Evolutionary conservation across 352 stramenopile genomes (phyloP).

Genomic region (Plasmopara halstedii): DNA sequence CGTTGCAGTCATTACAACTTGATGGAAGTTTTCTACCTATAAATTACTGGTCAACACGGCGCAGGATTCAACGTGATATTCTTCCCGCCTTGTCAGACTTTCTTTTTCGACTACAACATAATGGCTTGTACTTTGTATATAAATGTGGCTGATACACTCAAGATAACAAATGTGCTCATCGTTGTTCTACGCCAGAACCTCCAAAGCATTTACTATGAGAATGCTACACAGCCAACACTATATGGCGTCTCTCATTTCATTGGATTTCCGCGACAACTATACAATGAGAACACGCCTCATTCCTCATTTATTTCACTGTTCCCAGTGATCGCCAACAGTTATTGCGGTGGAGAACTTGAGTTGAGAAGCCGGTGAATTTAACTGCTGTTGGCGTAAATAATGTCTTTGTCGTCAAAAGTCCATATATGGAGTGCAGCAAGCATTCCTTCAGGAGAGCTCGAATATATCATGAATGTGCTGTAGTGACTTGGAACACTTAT

Average conservation of each 20-base stretch:
- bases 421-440: too few species aligned
- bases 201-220: conserved; percentile 1
- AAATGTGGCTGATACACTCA: conserved; percentile 1
- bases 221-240: background rate
- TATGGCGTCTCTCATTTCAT: background rate
- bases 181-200: background rate
- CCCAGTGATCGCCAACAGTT: too few species aligned
- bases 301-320: background rate
- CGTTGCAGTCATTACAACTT: background rate
- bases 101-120: conserved; percentile 3
- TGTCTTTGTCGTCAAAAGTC: too few species aligned
- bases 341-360: too few species aligned
- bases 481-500: too few species aligned
- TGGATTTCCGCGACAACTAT: background rate
- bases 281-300: background rate
- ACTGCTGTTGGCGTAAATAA: too few species aligned
- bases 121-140: conserved; percentile 1
- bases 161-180: background rate
- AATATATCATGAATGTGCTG: too few species aligned
- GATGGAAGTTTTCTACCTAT: background rate
- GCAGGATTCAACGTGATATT: background rate
- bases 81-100: conserved; percentile 1
- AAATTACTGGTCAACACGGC: background rate
- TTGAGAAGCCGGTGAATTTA: too few species aligned
- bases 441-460: too few species aligned